Base-by-base conservation (phyloP, 2,329 filamentous ascomycete species). In the Cladorrhinum sp. region DNA sequence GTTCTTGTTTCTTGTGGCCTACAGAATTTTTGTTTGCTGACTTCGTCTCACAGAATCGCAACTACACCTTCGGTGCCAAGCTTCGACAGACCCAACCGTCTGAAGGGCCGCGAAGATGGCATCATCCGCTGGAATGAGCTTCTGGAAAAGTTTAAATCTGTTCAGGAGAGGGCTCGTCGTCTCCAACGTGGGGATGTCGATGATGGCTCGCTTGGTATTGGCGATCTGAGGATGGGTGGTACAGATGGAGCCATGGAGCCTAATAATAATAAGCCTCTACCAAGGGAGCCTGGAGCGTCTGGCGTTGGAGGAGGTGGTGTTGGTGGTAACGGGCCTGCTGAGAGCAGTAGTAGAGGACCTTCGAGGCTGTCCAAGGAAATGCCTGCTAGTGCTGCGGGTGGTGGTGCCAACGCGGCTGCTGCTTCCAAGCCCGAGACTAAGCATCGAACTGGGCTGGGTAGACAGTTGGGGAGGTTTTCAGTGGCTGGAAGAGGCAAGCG, bases 91-190 rank as follows among this genome's bases (percentile, higher is more conserved):
- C 82, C 88, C 29, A 93, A 90, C 67, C 83, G 92, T 62, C 81
- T 97, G 81, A 97, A 85, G 73, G 86, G 84, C 53, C 83, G 93
- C 58, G 91, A 96, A 65, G 93, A 97, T 58, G 86, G 85, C 57
- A 87, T 86, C 32, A 96, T 99, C 67, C 88, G 90, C 58, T 99
- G 95, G 95, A 85, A 84, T 2, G 95, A 99, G 68, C 81, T 99
- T 36, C 82, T 99, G 4, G 95, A 99, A 65, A 96, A 97, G 71
- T 99, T 99, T 76, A 90, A 91, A 66, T 85, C 83, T 56, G 93
- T 96, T 1, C 95, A 99, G 71, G 95, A 99, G 67, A 87, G 86
- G 62, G 90, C 93, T 5, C 84, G 92, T 58, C 83, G 92, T 57
- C 80, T 85, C 12, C 88, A 92, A 70, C 79, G 86, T 61, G 76